phyloP scores from a whole-genome alignment of 768 basidiomycete species.

The Hemileccinum impolitum region DNA sequence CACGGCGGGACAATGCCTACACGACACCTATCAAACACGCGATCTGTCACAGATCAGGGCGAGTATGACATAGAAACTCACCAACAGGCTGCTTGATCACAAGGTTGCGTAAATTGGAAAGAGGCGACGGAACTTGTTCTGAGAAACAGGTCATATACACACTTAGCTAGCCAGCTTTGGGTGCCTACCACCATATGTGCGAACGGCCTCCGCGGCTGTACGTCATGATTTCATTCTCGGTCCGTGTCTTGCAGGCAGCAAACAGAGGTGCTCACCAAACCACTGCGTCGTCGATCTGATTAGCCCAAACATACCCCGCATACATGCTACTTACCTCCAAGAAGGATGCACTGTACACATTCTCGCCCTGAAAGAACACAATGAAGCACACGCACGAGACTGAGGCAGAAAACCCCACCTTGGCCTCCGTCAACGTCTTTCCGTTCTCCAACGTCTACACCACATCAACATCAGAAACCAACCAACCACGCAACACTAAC shows the following conservation, averaged over 20 bases:
- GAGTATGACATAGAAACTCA: conserved; percentile 37
- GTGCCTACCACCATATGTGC: conserved; percentile 79
- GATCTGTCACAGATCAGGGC: conserved; percentile 29
- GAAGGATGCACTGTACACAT: conserved; percentile 80
- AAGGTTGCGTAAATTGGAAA: conserved; percentile 71
- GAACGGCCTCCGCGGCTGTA: conserved; percentile 86
- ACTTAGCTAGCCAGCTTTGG: neutral
- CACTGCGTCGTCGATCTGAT: conserved; percentile 46
- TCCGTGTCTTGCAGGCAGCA: neutral
- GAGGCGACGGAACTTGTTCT: conserved; percentile 82
- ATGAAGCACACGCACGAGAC: neutral
- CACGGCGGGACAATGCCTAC: conserved; percentile 28
- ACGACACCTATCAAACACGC: conserved; percentile 39
- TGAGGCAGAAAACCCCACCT: conserved; percentile 40
- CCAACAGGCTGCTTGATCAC: conserved; percentile 93
- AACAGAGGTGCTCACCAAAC: conserved; percentile 55
- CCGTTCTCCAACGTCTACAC: conserved; percentile 91
- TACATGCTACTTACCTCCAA: conserved; percentile 54
- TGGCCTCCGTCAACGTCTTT: conserved; percentile 81
- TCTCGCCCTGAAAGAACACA: conserved; percentile 58
- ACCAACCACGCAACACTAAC: conserved; percentile 23
- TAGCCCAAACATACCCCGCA: neutral
- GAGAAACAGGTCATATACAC: neutral
- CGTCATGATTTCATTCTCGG: neutral
- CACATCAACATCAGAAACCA: conserved; percentile 8